Base-by-base conservation (phyloP, 2,329 filamentous ascomycete genomes). In the Parasarocladium wereldwijsianum region DNA sequence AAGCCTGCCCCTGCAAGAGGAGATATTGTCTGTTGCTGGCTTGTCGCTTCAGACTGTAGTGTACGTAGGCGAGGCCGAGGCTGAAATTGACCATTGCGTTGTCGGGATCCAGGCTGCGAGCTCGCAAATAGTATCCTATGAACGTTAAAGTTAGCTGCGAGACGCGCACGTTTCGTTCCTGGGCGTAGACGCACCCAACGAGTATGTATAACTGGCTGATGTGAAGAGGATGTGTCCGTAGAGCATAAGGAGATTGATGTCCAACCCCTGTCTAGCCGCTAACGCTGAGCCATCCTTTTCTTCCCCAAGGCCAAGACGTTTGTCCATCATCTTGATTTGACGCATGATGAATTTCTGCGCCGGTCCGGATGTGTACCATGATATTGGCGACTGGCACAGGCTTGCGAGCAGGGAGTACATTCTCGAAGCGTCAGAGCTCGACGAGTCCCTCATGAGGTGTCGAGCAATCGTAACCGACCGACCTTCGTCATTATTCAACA, bases 151-250 rank as follows among this genome's bases (percentile, higher is more conserved):
- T n/a, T n/a, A n/a, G n/a, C n/a, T n/a, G n/a, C n/a, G n/a, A n/a
- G n/a, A n/a, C n/a, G n/a, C n/a, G 11, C 21, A 17, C 8, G 21
- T 5, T 20, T 8, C 18, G 10, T 20, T 15, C 13, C 20, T 20
- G 10, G 8, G 13, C 24, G 38, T n/a, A 11, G n/a, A 50, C 57
- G 40, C 55, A 73, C 76, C 86, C 19, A 96, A 58, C 1, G 90
- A 82, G 42, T 79, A 82, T 10, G 75, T 73, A 53, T 90, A 93
- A 40, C 77, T 84, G 29, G 77, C 82, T 3, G 83, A 84, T 0
- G 76, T 77, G 43, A 84, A 85, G 5, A 94, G 64, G 36, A 94
- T 84, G 46, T 96, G 82, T 0, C 82, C 90, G 46, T 94, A 96
- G 1, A 93, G 66, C 49, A 86, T 79, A 9, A 98, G 66, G 8